Base-by-base conservation (phyloP, 1,284 basidiomycete genomes). In the Agroathelia rolfsii region DNA sequence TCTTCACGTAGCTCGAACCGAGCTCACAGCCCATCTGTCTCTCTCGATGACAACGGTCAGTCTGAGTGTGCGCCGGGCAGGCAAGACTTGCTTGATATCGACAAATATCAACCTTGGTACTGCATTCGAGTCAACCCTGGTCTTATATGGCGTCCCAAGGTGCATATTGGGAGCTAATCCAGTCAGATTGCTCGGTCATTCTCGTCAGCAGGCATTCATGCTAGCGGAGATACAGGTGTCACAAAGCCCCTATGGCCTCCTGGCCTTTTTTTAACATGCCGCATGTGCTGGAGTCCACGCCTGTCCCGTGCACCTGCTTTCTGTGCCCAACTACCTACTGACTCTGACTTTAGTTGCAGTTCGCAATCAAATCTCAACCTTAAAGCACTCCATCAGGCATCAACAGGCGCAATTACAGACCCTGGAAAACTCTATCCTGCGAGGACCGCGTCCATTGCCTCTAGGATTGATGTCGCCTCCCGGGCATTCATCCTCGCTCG, bases 351-450 rank as follows among this genome's bases (percentile, higher is more conserved):
- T 43, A 83, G 79, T 82, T 47, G 66, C 72, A 42, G 61, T 82
- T 37, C 70, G 79, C 37, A 73, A 67, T 42, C 78, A 84, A 42
- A 76, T 85, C 53, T 81, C 79, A 39, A 73, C 73, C 24, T 57
- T 84, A 44, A 81, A 75, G 53, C 81, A 85, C 50, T 72, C 64
- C 47, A 85, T 85, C 43, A 62, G 82, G 41, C 79, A 83, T 47
- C 77, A 84, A 47, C 76, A 72, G 58, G 80, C 79, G 9, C 79
- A 84, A 45, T 53, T 84, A 28, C 66, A 75, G 41, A 61, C 50
- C 26, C 66, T 82, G 30, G 81, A 84, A 52, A 77, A 62, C 47
- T 60, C 69, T 33, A 55, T 84, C 32, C 64, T 76, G 34, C 69
- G 68, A 41, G 71, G 72, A 17, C 75, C 78, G 10, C 68, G 77